Base-by-base conservation (phyloP, 2,329 filamentous ascomycete genomes). In the Scopulariopsis brevicaulis region DNA sequence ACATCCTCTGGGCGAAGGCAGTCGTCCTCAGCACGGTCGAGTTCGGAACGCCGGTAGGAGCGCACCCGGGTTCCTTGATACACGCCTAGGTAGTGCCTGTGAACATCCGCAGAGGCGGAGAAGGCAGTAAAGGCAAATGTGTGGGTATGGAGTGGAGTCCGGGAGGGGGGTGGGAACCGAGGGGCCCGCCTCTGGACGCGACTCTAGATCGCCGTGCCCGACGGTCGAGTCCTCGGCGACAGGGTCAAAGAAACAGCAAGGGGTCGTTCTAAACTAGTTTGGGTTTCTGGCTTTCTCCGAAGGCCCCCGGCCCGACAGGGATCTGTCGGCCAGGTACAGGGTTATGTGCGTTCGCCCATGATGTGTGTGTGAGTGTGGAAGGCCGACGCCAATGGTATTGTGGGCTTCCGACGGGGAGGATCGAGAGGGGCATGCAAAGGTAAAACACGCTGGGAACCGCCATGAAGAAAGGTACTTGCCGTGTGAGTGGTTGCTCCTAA, bases 11-110 rank as follows among this genome's bases (percentile, higher is more conserved):
- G 35, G 57, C 32, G 37, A 48, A 48, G 22, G 32, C 57, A 14
- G 66, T 64, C 68, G 66, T 64, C 66, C 66, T 67, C 69, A 74
- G 71, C 70, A 75, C 68, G 72, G 71, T 68, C 71, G 72, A 66
- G 72, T 68, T 73, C 74, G 74, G 74, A 74, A 75, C 74, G 66
- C 71, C 75, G 74, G 76, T 77, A 77, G 73, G 74, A 73, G 70
- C 70, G 71, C 73, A 74, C 73, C 75, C 74, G 74, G 74, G 68
- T 70, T 73, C 70, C 70, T 70, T 77, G 74, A 75, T 72, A 77
- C 74, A 75, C 67, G 65, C 65, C 65, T 66, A 65, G 56, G 65
- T 66, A 64, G 62, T 63, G 65, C 67, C 66, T 68, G 65, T 68
- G 67, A 64, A 63, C 63, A 64, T 65, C 22, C 40, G 57, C 46